Conservation (phyloP, 306 rosid species). For the Fagus sylvatica region DNA sequence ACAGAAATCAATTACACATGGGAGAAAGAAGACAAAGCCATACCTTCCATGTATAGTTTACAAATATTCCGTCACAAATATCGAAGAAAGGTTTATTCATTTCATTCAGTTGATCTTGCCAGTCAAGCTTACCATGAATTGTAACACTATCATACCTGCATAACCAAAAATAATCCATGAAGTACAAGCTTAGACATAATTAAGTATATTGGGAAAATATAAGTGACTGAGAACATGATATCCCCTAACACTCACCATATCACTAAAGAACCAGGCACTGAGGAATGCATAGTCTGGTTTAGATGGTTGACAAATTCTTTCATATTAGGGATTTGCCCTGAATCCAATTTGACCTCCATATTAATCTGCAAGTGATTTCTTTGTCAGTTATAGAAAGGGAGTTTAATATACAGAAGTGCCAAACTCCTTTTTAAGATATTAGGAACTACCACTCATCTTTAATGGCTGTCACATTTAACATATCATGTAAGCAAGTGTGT, state of each 20-base stretch:
- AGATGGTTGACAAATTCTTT: slow-evolving; percentile 78
- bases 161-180: slow-evolving; percentile 30
- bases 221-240: slow-evolving; percentile 6
- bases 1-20: slow-evolving; percentile 3
- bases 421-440: neutral
- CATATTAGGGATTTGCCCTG: slow-evolving; percentile 55
- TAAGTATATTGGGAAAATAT: neutral
- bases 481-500: neutral
- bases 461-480: neutral
- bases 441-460: neutral
- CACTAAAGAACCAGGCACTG: slow-evolving; percentile 79
- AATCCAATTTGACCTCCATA: slow-evolving; percentile 69
- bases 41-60: slow-evolving; percentile 90
- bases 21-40: slow-evolving; percentile 32
- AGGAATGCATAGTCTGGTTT: slow-evolving; percentile 66
- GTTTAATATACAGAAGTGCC: slow-evolving; percentile 6
- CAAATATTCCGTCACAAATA: slow-evolving; percentile 85
- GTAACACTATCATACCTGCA: slow-evolving; percentile 93
- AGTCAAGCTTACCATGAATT: slow-evolving; percentile 54
- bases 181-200: slow-evolving; percentile 24
- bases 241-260: slow-evolving; percentile 61
- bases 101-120: slow-evolving; percentile 77
- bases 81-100: slow-evolving; percentile 79
- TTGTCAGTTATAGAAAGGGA: slow-evolving; percentile 12
- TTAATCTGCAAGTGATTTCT: slow-evolving; percentile 62